These are phyloP conservation scores for Amoeboaphelidium protococcarum DNA, from an alignment of 371 early-diverging fungal species.

Conservation along the genomic window DNA sequence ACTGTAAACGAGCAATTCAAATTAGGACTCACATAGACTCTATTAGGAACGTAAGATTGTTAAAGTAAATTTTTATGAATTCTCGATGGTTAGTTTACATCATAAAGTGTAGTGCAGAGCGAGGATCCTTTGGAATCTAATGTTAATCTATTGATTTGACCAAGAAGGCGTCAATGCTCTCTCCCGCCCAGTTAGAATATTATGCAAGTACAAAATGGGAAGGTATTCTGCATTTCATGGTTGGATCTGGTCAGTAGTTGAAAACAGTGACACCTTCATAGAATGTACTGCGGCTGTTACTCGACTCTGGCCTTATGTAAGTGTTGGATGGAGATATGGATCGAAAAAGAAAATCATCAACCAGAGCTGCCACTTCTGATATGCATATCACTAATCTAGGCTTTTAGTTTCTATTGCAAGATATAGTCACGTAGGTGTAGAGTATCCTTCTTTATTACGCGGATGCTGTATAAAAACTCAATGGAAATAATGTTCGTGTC, in stretches of 20 bases:
- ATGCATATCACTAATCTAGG: constrained; percentile 70
- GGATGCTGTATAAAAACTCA: constrained; percentile 39
- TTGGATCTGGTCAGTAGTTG: neutral
- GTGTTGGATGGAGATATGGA: too few relatives aligned
- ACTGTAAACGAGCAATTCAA: too few relatives aligned
- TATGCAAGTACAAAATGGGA: neutral
- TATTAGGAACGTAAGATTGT: too few relatives aligned
- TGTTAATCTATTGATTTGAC: too few relatives aligned
- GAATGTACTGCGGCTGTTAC: neutral
- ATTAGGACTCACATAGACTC: too few relatives aligned
- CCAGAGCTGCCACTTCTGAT: neutral
- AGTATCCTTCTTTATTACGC: constrained; percentile 75
- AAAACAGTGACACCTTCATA: neutral
- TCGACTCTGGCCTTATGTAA: neutral
- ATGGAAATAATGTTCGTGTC: constrained; percentile 74
- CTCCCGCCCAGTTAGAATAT: neutral
- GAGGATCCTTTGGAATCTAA: too few relatives aligned
- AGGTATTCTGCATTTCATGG: neutral
- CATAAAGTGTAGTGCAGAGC: too few relatives aligned
- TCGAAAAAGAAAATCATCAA: too few relatives aligned
- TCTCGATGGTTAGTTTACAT: too few relatives aligned
- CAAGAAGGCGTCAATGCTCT: too few relatives aligned
- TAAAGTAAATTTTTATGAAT: too few relatives aligned
- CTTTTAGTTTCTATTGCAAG: constrained; percentile 82
- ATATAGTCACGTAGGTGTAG: constrained; percentile 82